Evolutionary conservation across 1,284 basidiomycete species (phyloP).

Genomic region (Boletus mariae): DNA sequence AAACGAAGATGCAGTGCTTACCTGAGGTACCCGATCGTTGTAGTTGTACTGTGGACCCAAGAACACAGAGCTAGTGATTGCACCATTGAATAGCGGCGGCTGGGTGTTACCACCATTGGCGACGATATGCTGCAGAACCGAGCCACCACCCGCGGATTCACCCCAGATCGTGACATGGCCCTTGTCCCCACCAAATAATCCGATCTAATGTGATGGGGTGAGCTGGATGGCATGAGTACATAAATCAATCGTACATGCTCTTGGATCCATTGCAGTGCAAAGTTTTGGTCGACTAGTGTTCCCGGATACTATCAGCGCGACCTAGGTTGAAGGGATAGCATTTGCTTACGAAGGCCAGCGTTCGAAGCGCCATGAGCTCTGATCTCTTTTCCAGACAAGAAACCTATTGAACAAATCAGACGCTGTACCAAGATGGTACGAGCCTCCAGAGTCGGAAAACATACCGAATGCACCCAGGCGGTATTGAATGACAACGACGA

Average conservation of each 20-base stretch:
- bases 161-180: conserved; percentile 31
- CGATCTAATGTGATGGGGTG: conserved; percentile 16
- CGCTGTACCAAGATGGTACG: neutral
- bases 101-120: conserved; percentile 19
- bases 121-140: conserved; percentile 20
- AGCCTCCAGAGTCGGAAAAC: neutral
- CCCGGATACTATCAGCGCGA: neutral
- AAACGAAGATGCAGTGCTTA: neutral
- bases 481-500: conserved; percentile 41
- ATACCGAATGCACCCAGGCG: conserved; percentile 41
- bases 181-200: conserved; percentile 27
- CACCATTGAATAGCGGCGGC: conserved; percentile 19
- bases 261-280: conserved; percentile 33
- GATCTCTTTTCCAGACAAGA: conserved; percentile 27
- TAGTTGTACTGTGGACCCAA: conserved; percentile 30
- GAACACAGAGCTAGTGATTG: conserved; percentile 26
- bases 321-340: neutral
- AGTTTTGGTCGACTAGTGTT: conserved; percentile 27
- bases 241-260: conserved; percentile 18
- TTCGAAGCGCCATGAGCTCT: conserved; percentile 29
- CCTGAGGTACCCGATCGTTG: conserved; percentile 19
- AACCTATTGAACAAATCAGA: conserved; percentile 19
- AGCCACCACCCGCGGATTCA: conserved; percentile 22
- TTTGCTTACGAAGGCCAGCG: conserved; percentile 30
- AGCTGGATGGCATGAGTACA: neutral